Conservation (phyloP, 2,329 filamentous ascomycete species). For the Talaromyces sp. region DNA sequence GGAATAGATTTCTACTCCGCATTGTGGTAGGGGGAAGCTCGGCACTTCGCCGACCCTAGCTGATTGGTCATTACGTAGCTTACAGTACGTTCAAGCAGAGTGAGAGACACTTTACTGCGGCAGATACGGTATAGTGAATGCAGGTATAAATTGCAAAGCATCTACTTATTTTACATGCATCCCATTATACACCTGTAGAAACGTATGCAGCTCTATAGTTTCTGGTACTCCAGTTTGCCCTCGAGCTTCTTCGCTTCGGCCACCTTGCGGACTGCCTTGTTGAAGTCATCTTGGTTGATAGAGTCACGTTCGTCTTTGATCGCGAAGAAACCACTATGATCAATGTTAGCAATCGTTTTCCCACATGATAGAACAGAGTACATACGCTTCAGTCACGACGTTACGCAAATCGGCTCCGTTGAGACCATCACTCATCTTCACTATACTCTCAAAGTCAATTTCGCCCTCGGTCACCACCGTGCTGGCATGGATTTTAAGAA, state of each 20-base stretch:
- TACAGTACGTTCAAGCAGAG: background rate
- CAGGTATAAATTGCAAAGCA: conserved; percentile 12
- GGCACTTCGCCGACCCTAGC: background rate
- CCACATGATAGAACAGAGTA: conserved; percentile 27
- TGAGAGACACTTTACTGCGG: background rate
- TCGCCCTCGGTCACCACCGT: conserved; percentile 88
- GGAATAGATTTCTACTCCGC: background rate
- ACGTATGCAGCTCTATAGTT: conserved; percentile 57
- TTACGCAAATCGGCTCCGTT: conserved; percentile 97
- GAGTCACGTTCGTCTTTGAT: conserved; percentile 98
- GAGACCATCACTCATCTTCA: conserved; percentile 98
- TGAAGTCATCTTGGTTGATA: conserved; percentile 98
- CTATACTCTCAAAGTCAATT: conserved; percentile 97
- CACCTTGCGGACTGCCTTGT: conserved; percentile 97
- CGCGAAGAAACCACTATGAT: conserved; percentile 76
- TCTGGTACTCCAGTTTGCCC: conserved; percentile 96
- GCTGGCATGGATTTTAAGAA: conserved; percentile 93
- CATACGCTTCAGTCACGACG: conserved; percentile 96
- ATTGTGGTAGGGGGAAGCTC: background rate
- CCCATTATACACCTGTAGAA: conserved; percentile 4
- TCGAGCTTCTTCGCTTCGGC: conserved; percentile 97
- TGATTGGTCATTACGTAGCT: background rate
- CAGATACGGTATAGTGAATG: background rate
- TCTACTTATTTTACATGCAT: conserved; percentile 21
- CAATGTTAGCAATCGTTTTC: conserved; percentile 21